phyloP scores from a whole-genome alignment of 1,139 yeast genomes.

The Hanseniaspora gamundiae region DNA sequence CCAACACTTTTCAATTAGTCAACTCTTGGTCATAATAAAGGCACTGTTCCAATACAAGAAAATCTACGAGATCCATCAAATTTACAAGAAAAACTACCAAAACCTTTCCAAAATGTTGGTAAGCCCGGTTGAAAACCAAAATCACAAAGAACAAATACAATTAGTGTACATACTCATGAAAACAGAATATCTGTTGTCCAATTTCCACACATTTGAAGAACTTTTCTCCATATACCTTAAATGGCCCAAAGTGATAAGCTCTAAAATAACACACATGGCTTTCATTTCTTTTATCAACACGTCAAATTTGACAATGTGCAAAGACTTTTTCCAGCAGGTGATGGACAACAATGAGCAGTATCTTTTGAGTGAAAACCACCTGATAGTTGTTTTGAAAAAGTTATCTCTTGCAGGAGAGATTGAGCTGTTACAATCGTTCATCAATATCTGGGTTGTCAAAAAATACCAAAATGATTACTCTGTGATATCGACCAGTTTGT shows the following conservation, averaged over 20 bases:
- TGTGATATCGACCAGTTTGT: not conserved
- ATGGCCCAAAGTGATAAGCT: constrained; percentile 11
- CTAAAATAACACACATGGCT: constrained; percentile 16
- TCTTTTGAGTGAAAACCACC: constrained; percentile 11
- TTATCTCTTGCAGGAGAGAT: not conserved
- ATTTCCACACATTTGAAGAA: constrained; percentile 15
- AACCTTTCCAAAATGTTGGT: constrained; percentile 6
- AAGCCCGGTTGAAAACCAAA: constrained; percentile 3
- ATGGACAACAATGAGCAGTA: constrained; percentile 20
- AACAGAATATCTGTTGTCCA: constrained; percentile 13
- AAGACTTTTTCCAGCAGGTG: constrained; percentile 21
- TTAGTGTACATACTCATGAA: constrained; percentile 8
- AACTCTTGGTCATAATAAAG: constrained; percentile 12
- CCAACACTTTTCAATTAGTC: constrained; percentile 5
- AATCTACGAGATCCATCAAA: constrained; percentile 14
- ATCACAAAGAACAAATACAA: constrained; percentile 1
- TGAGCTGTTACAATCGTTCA: not conserved
- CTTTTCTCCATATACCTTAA: constrained; percentile 20
- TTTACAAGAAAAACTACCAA: constrained; percentile 11
- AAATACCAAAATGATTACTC: not conserved
- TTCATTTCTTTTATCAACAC: constrained; percentile 19
- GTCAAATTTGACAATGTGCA: constrained; percentile 20
- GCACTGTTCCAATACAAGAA: constrained; percentile 9
- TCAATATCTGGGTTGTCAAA: not conserved
- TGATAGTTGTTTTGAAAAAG: not conserved